Evolutionary conservation across 345 rosid species (phyloP).

Genomic region (Hypericum perforatum): DNA sequence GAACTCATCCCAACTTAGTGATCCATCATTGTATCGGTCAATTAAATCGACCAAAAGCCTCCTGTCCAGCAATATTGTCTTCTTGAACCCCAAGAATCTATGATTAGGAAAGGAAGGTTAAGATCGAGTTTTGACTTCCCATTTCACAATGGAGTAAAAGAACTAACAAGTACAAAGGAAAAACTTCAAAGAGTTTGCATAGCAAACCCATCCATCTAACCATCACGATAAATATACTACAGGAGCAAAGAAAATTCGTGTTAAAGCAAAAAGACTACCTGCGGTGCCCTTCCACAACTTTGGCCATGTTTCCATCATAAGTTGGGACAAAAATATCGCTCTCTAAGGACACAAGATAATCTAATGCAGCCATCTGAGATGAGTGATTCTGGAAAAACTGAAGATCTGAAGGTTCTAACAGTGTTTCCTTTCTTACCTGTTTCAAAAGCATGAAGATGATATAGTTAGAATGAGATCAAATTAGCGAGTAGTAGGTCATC

Average conservation of each 20-base stretch:
- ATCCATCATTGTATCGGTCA: constrained; percentile 54
- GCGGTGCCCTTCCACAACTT: constrained; percentile 98
- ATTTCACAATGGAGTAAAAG: too few species aligned
- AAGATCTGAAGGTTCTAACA: constrained; percentile 61
- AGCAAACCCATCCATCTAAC: constrained; percentile 15
- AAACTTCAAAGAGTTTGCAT: not conserved
- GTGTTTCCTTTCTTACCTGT: constrained; percentile 82
- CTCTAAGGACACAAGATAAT: constrained; percentile 86
- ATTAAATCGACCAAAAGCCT: constrained; percentile 70
- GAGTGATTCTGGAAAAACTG: constrained; percentile 70
- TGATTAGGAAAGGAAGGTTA: not conserved
- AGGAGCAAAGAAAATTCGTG: not conserved
- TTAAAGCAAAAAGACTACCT: constrained; percentile 33
- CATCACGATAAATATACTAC: not conserved
- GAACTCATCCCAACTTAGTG: constrained; percentile 72
- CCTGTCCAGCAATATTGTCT: constrained; percentile 67
- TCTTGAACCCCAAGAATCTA: constrained; percentile 88
- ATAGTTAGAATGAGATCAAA: not conserved
- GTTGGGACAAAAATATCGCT: constrained; percentile 95
- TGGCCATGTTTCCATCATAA: constrained; percentile 98
- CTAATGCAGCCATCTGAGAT: constrained; percentile 90
- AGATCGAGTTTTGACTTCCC: not conserved
- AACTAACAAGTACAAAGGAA: too few species aligned
- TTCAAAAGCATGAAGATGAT: constrained; percentile 9
- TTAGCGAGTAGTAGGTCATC: constrained; percentile 1